A percentile compares a stretch with the other conserved stretches of the same genome.
Evolutionary conservation across 2,329 filamentous ascomycete species (phyloP).

Genomic region (Coniochaeta pulveracea): DNA sequence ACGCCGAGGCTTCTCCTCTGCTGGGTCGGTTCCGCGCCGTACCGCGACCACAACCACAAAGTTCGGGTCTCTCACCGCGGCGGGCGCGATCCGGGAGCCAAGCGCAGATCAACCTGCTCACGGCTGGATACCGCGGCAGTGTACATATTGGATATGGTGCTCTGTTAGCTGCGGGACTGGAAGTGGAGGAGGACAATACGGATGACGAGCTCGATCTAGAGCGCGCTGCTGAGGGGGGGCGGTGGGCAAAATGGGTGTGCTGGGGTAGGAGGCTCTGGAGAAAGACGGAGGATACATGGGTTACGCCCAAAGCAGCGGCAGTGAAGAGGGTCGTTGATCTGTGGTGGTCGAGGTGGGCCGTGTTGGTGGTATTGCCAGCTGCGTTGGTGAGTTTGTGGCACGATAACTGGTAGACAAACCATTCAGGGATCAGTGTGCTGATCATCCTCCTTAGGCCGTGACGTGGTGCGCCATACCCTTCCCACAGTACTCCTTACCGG

Average conservation of each 20-base stretch:
- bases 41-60: slow-evolving; percentile 24
- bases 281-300: slow-evolving; percentile 41
- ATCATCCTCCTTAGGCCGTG: slow-evolving; percentile 40
- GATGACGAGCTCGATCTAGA: slow-evolving; percentile 18
- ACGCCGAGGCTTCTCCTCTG: slow-evolving; percentile 42
- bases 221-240: slow-evolving; percentile 18
- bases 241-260: slow-evolving; percentile 14
- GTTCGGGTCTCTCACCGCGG: slow-evolving; percentile 5
- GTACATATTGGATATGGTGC: slow-evolving; percentile 47
- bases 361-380: slow-evolving; percentile 51
- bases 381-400: slow-evolving; percentile 35
- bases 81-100: slow-evolving; percentile 8
- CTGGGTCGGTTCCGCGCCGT: slow-evolving; percentile 57
- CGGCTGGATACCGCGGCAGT: slow-evolving; percentile 31
- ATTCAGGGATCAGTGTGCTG: too few relatives aligned
- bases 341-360: slow-evolving; percentile 53
- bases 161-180: slow-evolving; percentile 31
- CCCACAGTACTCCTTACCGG: slow-evolving; percentile 46
- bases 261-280: slow-evolving; percentile 21
- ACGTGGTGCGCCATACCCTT: slow-evolving; percentile 56
- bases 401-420: too few relatives aligned
- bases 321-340: slow-evolving; percentile 46
- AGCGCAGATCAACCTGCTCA: slow-evolving; percentile 27
- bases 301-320: slow-evolving; percentile 46
- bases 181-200: slow-evolving; percentile 19